phyloP scores from a whole-genome alignment of 352 stramenopile species.

The Pythium biforme region DNA sequence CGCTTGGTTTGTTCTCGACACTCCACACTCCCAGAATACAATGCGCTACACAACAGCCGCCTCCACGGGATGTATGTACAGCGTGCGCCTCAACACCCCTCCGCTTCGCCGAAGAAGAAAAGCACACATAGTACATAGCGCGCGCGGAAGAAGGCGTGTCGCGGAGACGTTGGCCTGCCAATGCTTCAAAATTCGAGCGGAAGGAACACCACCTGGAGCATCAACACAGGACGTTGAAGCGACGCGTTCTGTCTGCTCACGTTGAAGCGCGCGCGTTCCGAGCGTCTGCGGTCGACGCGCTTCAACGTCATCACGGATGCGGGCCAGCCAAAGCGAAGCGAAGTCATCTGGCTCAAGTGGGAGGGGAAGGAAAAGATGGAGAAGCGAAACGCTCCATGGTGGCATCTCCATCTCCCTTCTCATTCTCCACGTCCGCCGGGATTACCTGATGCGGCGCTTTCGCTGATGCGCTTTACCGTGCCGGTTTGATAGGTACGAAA shows the following conservation, averaged over 20 bases:
- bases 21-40: conserved; percentile 1
- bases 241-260: background rate
- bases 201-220: background rate
- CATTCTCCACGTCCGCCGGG: background rate
- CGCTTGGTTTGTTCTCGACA: background rate
- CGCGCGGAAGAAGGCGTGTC: too few species aligned
- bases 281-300: background rate
- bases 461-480: background rate
- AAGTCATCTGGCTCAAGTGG: background rate
- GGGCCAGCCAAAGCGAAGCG: background rate
- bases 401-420: background rate
- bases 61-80: background rate
- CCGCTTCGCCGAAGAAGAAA: background rate
- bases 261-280: background rate
- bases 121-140: too few species aligned
- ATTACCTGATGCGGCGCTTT: background rate
- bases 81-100: background rate
- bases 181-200: background rate
- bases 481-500: background rate
- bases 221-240: background rate
- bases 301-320: background rate
- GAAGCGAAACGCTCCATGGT: background rate
- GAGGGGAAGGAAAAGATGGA: background rate
- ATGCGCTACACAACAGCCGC: too few species aligned
- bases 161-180: too few species aligned